Evolutionary conservation across 2,329 filamentous ascomycete species (phyloP), one percentile per base, ranked within the genome.

Genomic region (Colletotrichum tanaceti): DNA sequence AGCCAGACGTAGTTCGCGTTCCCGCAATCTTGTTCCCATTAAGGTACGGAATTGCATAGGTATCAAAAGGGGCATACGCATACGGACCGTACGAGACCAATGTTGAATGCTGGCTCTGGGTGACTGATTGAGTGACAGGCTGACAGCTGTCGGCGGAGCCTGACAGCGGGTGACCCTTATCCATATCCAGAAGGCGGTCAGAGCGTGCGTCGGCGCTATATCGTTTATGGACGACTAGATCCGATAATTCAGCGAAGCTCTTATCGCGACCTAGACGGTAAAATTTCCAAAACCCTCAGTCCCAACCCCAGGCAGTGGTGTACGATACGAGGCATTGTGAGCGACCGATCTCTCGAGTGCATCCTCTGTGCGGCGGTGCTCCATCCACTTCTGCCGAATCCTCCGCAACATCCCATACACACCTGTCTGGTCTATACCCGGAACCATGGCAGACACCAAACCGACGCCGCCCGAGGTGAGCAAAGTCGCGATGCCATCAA

Each of bases 371-470:
- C 44, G 44, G 4, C 44, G 44, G 35, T 32, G 32, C 38, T 6
- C n/a, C 7, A 13, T n/a, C 16, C 11, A 4, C 41, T 3, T 14
- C 4, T 11, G 4, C 28, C 18, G 14, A 18, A 18, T 13, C 11
- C 11, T 38, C 20, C 9, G 3, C 6, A 46, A 47, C 16, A 20
- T 4, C 28, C 20, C 6, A 28, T 44, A 28, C 3, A n/a, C n/a
- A 28, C 10, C 49, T 24, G 20, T 20, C 38, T n/a, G 22, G 14
- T 22, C 49, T 18, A 20, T 16, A 32, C 35, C n/a, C 50, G 5
- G 54, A 10, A 39, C 16, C 13, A 71, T 71, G 70, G 72, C 75
- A n/a, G 74, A 76, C 59, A 55, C 72, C 5, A 73, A 75, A 32
- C 69, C 71, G 47, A 61, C 67, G 39, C 66, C 65, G 41, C 52